phyloP scores from a whole-genome alignment of 768 basidiomycete genomes.

The Xerocomus potaroensis region DNA sequence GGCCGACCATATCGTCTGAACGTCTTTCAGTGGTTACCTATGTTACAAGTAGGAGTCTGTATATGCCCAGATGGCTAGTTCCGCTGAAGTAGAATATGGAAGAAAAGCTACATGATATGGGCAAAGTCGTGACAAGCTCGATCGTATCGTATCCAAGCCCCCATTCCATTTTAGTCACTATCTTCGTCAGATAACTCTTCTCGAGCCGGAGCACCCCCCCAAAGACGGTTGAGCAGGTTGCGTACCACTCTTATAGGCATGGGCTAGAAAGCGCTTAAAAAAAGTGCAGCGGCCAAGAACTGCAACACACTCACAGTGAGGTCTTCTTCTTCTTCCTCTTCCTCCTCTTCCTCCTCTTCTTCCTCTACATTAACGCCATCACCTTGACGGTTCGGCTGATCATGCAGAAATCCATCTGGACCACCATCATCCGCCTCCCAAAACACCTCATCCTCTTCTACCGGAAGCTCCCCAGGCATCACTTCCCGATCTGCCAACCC shows the following conservation, averaged over 20 bases:
- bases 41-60: too few relatives aligned
- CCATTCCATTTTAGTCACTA: neutral
- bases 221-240: slow-evolving; percentile 57
- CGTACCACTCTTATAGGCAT: slow-evolving; percentile 56
- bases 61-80: too few relatives aligned
- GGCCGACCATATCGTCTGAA: too few relatives aligned
- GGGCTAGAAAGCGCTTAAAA: slow-evolving; percentile 37
- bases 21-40: too few relatives aligned
- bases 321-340: slow-evolving; percentile 39
- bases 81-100: too few relatives aligned
- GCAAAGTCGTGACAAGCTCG: too few relatives aligned
- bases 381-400: slow-evolving; percentile 20
- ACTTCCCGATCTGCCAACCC: slow-evolving; percentile 21
- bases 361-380: slow-evolving; percentile 32
- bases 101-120: too few relatives aligned
- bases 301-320: slow-evolving; percentile 42
- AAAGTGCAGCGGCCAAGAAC: neutral
- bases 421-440: slow-evolving; percentile 24
- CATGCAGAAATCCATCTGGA: slow-evolving; percentile 14
- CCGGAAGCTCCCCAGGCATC: slow-evolving; percentile 46
- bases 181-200: slow-evolving; percentile 23
- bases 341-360: slow-evolving; percentile 41
- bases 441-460: slow-evolving; percentile 32
- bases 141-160: too few relatives aligned
- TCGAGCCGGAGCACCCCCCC: slow-evolving; percentile 36